Base-by-base conservation (phyloP, 1,284 basidiomycete species). In the Tylopilus orsonianus region DNA sequence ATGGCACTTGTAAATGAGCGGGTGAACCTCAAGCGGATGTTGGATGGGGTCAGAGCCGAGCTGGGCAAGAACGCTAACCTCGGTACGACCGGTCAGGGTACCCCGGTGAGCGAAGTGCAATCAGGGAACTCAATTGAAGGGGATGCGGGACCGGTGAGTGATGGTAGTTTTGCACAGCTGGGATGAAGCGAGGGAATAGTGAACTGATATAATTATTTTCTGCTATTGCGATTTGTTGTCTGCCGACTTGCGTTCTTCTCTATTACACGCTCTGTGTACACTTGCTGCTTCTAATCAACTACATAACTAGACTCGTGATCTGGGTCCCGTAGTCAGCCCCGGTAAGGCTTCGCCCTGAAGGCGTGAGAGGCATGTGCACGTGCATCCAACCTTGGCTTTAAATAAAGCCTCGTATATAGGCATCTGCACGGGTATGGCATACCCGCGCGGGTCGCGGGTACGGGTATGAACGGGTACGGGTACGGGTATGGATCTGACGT, bases 1-100 rank as follows among this genome's bases (percentile, higher is more conserved):
- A 70, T 85, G 69, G 77, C 79, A 30, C 71, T 90, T 19, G 77
- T 87, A 22, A 80, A 74, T 49, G 87, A 90, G 61, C 74, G 87
- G 29, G 65, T 83, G 49, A 75, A 75, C 33, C 60, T 90, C 46
- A 82, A 81, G 67, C 80, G 78, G 60, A 78, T 81, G 72, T 64
- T 89, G 44, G 87, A 90, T 39, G 72, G 68, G 9, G 81, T 89
- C 9, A 72, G 77, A 42, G 65, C 66, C 2, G 87, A 90, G 71
- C 70, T 88, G 52, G 73, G 76, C 39, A 80, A 78, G 68, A 78
- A 77, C 9, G 41, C 44, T 5, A 68, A 63, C 27, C 55, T 83
- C 49, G 77, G 75, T 5, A 75, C 75, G 30, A 79, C 74, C 1
- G 75, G 79, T 2, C 83, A 86, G 61, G 83, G 82, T 5, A 72